Base-by-base conservation (phyloP, 495 filamentous ascomycete genomes). In the Aspergillus conjunctus region DNA sequence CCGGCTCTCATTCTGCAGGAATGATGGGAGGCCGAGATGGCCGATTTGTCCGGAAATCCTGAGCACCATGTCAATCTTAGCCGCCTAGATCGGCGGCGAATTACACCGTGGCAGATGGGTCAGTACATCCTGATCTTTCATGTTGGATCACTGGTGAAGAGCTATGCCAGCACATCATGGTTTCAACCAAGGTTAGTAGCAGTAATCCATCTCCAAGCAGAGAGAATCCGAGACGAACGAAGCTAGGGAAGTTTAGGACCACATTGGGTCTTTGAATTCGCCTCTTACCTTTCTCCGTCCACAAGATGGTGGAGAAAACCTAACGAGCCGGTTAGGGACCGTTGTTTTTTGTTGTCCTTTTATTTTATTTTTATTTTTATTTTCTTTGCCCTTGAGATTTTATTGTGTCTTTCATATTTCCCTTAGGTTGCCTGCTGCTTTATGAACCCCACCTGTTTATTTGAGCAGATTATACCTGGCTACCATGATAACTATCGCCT, bases 81-180 rank as follows among this genome's bases (percentile, higher is more conserved):
- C 62, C 65, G 56, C 63, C 68, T 74, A 57, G 76, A 73, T 74
- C 71, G 68, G 66, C 72, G 66, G 61, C 68, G 65, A 63, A 66
- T 70, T 67, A 64, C 60, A 65, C 67, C 65, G 64, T 72, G 65
- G 72, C 73, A 72, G 74, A 72, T 68, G 62, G 61, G 77, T 75
- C 82, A 84, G 81, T 82, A 83, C 79, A 77, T 82, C 77, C 73
- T 79, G 79, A 81, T 80, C 80, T 81, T 82, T 74, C 53, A 58
- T 44, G 56, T 53, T 56, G 61, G 62, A 62, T 62, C 60, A 90
- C 88, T 94, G 91, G 92, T 81, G 84, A 86, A 78, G 82, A 90
- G 80, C 80, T 75, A 87, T 88, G 92, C 92, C 92, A 97, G 81
- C 92, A 86, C 92, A 97, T 92, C 91, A 90, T 79, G 68, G 61